These are phyloP conservation scores for Arthrobotrys conoides DNA, from an alignment of 2,329 filamentous ascomycete species.

Conservation along the genomic window DNA sequence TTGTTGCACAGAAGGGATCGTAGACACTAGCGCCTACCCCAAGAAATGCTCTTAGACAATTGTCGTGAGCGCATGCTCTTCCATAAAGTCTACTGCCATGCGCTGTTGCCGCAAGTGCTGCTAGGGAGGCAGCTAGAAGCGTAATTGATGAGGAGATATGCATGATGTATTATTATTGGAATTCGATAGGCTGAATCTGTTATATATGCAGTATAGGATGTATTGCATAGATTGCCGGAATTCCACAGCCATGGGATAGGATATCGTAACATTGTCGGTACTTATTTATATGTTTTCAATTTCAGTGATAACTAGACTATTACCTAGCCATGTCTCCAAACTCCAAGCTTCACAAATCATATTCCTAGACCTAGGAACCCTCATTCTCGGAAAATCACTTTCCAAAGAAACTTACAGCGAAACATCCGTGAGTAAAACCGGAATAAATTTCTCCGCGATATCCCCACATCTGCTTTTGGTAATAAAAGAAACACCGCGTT, in stretches of 20 bases:
- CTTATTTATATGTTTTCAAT: background rate
- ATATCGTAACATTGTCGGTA: background rate
- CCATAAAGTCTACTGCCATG: constrained; percentile 34
- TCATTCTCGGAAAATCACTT: constrained; percentile 32
- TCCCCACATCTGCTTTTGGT: constrained; percentile 3
- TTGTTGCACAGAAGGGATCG: constrained; percentile 39
- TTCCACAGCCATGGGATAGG: constrained; percentile 4
- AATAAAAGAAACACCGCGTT: constrained; percentile 11
- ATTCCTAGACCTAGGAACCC: background rate
- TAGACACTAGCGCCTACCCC: constrained; percentile 21
- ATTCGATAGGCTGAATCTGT: no score
- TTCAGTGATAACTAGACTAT: no score
- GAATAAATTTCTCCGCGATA: constrained; percentile 47
- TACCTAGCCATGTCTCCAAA: background rate
- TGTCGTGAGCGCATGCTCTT: constrained; percentile 44
- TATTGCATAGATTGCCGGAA: background rate
- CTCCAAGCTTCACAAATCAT: background rate
- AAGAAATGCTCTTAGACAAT: constrained; percentile 49
- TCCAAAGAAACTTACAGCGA: background rate
- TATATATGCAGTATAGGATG: no score
- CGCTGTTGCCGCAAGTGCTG: constrained; percentile 22
- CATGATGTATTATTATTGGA: constrained; percentile 16
- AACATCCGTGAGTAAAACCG: constrained; percentile 9
- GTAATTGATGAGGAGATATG: constrained; percentile 25
- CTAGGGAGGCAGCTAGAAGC: constrained; percentile 37